Evolutionary conservation across 306 rosid genomes (phyloP), one percentile per base, ranked within the genome.

Genomic region (Ormosia semicastrata): DNA sequence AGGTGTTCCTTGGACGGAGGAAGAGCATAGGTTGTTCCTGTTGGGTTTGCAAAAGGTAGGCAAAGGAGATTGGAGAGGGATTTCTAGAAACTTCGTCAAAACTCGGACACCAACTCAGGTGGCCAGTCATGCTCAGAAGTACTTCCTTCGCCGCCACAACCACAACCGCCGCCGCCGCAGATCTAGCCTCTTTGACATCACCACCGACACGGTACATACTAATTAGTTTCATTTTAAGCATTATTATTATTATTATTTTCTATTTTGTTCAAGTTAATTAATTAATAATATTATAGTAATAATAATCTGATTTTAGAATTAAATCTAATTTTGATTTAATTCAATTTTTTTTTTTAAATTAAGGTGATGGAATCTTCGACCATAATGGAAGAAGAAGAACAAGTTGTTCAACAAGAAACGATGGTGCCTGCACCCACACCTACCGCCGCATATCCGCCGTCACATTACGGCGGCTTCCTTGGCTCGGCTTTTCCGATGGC

Each of bases 41-140:
- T 24, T 90, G 88, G 98, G 98, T 17, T 85, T 94, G 67, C 91
- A 90, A 44, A 86, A 87, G 59, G 95, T 94, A 0, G 98, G 98
- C 7, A 94, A 91, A 71, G 98, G 98, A 64, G 98, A 94, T 66
- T 94, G 98, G 98, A 89, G 98, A 80, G 98, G 98, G 57, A 94
- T 94, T 82, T 94, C 98, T 11, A 85, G 97, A 84, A 93, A 93
- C 89, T 93, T 89, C 75, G 97, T 94, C 34, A 94, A 91, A 83
- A 94, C 98, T 56, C 87, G 97, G 0, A 94, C 98, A 7, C 97
- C 98, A 12, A 94, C 97, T 67, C 97, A 94, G 86, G 98, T 92
- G 3, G 98, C 97, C 0, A 94, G 98, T 77, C 98, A 94, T 64
- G 98, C 98, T 88, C 98, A 94, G 77, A 94, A 94, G 63, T 94